Evolutionary conservation across 495 filamentous ascomycete genomes (phyloP).

Genomic region (Rhypophila decipiens): DNA sequence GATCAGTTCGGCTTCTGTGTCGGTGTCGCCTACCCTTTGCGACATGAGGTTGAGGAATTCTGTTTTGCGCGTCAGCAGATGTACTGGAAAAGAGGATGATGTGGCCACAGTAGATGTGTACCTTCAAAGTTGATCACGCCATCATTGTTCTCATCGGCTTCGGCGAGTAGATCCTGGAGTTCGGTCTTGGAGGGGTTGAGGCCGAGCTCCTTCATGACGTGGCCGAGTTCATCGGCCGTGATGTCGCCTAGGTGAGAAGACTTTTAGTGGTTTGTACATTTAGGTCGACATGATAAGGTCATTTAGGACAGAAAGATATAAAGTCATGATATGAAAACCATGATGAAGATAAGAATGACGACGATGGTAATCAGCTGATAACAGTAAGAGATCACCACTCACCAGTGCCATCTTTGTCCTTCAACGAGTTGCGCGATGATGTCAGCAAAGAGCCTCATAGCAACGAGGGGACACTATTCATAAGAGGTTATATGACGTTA

Average conservation of each 20-base stretch:
- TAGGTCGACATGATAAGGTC: background rate
- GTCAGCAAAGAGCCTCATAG: background rate
- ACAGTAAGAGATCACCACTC: slow-evolving; percentile 37
- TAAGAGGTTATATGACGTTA: background rate
- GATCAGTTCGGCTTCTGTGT: slow-evolving; percentile 40
- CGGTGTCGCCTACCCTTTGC: slow-evolving; percentile 27
- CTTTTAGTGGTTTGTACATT: background rate
- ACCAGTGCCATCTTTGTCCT: slow-evolving; percentile 98
- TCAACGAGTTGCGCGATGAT: background rate
- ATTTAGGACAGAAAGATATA: background rate
- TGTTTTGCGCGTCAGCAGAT: slow-evolving; percentile 3
- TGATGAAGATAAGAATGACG: background rate
- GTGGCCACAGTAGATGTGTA: slow-evolving; percentile 6
- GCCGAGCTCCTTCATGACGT: slow-evolving; percentile 41
- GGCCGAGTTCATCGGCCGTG: slow-evolving; percentile 34
- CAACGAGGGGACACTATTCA: background rate
- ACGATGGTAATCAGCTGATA: background rate
- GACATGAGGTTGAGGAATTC: slow-evolving; percentile 47
- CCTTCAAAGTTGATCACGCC: slow-evolving; percentile 43
- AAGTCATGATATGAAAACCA: background rate
- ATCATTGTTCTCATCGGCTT: slow-evolving; percentile 39
- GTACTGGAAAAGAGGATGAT: too few relatives aligned
- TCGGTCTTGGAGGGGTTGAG: slow-evolving; percentile 37
- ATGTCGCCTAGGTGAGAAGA: slow-evolving; percentile 35
- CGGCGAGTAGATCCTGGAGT: slow-evolving; percentile 41